Conservation (phyloP, 2,329 filamentous ascomycete genomes). For the Plenodomus biglobosus region DNA sequence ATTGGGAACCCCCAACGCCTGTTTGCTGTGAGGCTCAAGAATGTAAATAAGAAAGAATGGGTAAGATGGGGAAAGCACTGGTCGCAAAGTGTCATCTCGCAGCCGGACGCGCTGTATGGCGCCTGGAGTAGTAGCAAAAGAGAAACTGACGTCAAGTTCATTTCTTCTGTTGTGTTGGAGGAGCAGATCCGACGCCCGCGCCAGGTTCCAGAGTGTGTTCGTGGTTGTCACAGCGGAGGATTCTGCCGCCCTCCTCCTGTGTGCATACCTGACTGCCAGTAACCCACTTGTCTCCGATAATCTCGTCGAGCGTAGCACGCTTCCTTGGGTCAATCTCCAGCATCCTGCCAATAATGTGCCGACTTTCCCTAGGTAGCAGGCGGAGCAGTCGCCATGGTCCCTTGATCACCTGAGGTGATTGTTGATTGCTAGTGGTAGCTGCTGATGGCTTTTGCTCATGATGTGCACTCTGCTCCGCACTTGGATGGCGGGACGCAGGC, state of each 20-base stretch:
- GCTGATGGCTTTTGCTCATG: constrained; percentile 21
- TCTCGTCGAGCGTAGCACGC: constrained; percentile 81
- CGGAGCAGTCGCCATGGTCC: constrained; percentile 90
- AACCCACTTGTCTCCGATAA: constrained; percentile 90
- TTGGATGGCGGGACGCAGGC: constrained; percentile 45
- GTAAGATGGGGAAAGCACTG: too few relatives aligned
- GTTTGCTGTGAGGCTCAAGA: too few relatives aligned
- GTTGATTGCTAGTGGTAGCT: constrained; percentile 41
- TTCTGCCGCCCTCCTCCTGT: constrained; percentile 71
- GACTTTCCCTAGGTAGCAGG: constrained; percentile 82
- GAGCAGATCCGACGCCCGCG: constrained; percentile 32
- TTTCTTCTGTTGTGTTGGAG: constrained; percentile 40
- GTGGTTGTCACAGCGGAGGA: constrained; percentile 75
- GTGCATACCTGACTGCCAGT: constrained; percentile 79
- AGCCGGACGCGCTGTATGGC: too few relatives aligned
- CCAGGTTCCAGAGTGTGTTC: constrained; percentile 79
- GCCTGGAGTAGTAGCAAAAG: too few relatives aligned
- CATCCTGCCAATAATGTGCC: constrained; percentile 90
- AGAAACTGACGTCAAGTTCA: constrained; percentile 13
- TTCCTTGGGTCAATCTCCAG: constrained; percentile 82
- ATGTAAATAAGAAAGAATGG: too few relatives aligned
- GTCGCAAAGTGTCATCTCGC: too few relatives aligned
- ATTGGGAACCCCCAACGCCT: too few relatives aligned
- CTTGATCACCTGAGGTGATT: constrained; percentile 69
- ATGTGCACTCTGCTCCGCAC: constrained; percentile 18